Conservation (phyloP, 1,284 basidiomycete species). For the Amylostereum areolatum region DNA sequence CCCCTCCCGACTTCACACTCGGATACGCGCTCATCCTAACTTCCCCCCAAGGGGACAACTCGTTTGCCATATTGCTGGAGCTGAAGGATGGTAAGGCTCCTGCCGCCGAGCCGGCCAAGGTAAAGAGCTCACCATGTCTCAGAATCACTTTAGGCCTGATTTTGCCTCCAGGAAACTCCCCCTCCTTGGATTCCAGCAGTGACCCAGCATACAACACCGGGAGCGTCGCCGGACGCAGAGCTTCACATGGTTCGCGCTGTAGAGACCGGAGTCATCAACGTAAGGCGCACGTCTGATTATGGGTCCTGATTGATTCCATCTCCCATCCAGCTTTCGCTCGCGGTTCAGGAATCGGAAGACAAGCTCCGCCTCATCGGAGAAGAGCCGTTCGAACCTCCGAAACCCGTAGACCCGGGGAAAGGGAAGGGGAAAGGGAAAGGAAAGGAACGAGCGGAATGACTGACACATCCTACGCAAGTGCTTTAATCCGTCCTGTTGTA, state of each 20-base stretch:
- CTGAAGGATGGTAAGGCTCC: slow-evolving; percentile 67
- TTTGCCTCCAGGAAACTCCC: slow-evolving; percentile 37
- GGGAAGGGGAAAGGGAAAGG: slow-evolving; percentile 26
- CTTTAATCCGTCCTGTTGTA: neutral
- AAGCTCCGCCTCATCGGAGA: slow-evolving; percentile 39
- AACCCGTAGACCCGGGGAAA: too few species aligned
- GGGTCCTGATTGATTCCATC: neutral
- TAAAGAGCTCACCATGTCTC: slow-evolving; percentile 11
- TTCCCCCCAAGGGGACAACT: slow-evolving; percentile 55
- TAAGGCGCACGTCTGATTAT: slow-evolving; percentile 27
- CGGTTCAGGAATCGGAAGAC: slow-evolving; percentile 72
- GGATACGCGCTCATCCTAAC: neutral
- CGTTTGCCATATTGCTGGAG: slow-evolving; percentile 82
- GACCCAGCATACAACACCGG: slow-evolving; percentile 57
- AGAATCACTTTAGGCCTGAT: neutral
- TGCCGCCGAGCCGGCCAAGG: slow-evolving; percentile 44
- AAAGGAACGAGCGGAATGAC: slow-evolving; percentile 8
- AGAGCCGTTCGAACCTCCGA: slow-evolving; percentile 13
- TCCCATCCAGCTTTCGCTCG: slow-evolving; percentile 53
- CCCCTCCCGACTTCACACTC: slow-evolving; percentile 1
- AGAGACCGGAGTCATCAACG: slow-evolving; percentile 83
- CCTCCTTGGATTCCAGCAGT: slow-evolving; percentile 74
- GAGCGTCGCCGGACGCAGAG: slow-evolving; percentile 51
- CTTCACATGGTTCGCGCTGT: slow-evolving; percentile 70
- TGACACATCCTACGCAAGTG: neutral